These are phyloP conservation scores for Tuber magnatum DNA, from an alignment of 495 filamentous ascomycete genomes.

Conservation along the genomic window DNA sequence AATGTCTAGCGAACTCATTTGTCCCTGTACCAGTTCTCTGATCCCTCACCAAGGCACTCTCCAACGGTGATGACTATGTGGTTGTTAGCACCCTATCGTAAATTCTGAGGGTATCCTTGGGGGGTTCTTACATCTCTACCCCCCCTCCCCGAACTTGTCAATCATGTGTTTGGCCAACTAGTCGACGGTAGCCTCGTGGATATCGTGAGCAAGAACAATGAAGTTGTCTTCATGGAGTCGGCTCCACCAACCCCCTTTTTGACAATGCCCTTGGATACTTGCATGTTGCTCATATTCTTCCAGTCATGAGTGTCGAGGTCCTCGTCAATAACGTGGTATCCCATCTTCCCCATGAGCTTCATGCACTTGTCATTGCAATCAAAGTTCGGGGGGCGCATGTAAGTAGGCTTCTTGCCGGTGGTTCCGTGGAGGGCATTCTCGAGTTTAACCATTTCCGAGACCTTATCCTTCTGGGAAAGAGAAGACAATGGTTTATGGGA, in stretches of 20 bases:
- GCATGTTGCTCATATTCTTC: conserved; percentile 37
- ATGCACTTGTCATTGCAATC: conserved; percentile 40
- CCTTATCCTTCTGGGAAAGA: conserved; percentile 46
- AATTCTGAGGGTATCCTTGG: not conserved
- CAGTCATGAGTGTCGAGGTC: conserved; percentile 49
- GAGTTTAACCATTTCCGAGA: conserved; percentile 57
- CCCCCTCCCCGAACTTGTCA: conserved; percentile 37
- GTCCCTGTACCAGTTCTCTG: conserved; percentile 62
- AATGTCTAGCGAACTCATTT: conserved; percentile 1
- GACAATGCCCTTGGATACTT: conserved; percentile 27
- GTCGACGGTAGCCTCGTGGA: conserved; percentile 44
- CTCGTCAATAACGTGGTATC: conserved; percentile 46
- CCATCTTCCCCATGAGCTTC: conserved; percentile 40
- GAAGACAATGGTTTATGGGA: conserved; percentile 57
- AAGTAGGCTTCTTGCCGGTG: conserved; percentile 58
- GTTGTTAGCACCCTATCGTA: conserved; percentile 46
- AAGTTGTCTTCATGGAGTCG: conserved; percentile 28
- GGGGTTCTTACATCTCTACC: conserved; percentile 31
- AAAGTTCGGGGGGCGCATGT: conserved; percentile 46
- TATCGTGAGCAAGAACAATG: conserved; percentile 48
- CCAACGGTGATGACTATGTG: conserved; percentile 63
- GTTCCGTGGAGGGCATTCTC: conserved; percentile 61
- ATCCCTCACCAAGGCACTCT: conserved; percentile 64
- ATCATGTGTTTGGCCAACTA: conserved; percentile 44
- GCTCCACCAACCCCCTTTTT: not conserved